These are phyloP conservation scores for Camelina sativa DNA, from an alignment of 345 rosid species.

Conservation along the genomic window DNA sequence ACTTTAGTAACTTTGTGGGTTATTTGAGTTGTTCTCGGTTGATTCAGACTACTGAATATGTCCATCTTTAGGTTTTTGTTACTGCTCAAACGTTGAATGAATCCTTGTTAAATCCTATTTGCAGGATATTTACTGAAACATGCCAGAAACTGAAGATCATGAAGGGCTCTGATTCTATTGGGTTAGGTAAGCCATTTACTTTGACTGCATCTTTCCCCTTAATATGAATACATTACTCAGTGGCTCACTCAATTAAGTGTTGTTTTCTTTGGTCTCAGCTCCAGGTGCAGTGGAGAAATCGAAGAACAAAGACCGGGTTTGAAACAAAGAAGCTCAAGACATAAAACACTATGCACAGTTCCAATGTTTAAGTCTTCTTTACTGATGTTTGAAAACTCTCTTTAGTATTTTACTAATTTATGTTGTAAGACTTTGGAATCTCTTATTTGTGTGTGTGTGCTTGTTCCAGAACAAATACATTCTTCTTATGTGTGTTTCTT, in stretches of 20 bases:
- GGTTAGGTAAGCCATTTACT: conserved; percentile 58
- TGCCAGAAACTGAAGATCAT: conserved; percentile 89
- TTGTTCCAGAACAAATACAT: conserved; percentile 26
- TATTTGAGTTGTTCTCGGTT: neutral
- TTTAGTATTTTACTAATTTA: conserved; percentile 30
- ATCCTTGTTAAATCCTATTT: conserved; percentile 3
- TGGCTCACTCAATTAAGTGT: neutral
- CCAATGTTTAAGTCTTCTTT: conserved; percentile 31
- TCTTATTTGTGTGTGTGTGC: conserved; percentile 27
- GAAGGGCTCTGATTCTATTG: conserved; percentile 93
- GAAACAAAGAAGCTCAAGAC: conserved; percentile 18
- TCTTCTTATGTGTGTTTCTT: conserved; percentile 24
- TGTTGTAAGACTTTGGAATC: conserved; percentile 24
- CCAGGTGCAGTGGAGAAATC: conserved; percentile 70
- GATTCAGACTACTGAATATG: neutral
- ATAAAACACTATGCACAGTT: conserved; percentile 36
- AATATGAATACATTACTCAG: conserved; percentile 15
- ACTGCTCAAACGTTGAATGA: neutral
- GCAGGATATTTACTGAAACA: conserved; percentile 85
- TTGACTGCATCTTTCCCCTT: neutral
- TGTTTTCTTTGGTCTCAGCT: conserved; percentile 47
- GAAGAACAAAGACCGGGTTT: conserved; percentile 48
- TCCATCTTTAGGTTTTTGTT: neutral
- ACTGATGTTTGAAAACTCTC: conserved; percentile 39
- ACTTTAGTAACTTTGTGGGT: neutral